Percentiles rank a stretch among this genome's conserved stretches.
Evolutionary conservation across 768 basidiomycete genomes (phyloP).

Genomic region (Pleurotus ostreatus): DNA sequence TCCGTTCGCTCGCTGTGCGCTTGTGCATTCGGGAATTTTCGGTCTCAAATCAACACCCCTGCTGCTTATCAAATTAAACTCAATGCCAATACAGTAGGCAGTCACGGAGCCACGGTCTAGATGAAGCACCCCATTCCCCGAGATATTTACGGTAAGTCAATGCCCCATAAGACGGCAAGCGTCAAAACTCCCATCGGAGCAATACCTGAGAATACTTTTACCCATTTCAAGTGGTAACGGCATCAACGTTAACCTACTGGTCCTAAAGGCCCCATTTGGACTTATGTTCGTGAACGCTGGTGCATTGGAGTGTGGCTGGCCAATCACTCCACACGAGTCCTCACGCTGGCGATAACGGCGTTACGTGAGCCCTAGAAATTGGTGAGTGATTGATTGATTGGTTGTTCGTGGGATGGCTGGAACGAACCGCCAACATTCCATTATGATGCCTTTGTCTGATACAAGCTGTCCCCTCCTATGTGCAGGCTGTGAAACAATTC

Average conservation of each 20-base stretch:
- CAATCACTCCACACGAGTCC: conserved; percentile 4
- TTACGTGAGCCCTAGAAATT: not conserved
- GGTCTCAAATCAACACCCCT: too few relatives aligned
- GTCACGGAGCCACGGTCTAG: not conserved
- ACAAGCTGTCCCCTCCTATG: not conserved
- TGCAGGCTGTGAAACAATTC: not conserved
- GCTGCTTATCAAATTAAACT: too few relatives aligned
- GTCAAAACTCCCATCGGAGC: not conserved
- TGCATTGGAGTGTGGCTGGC: not conserved
- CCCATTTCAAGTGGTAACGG: conserved; percentile 1
- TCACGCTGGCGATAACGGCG: not conserved
- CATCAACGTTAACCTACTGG: conserved; percentile 1
- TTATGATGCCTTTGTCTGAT: not conserved
- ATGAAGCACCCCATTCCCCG: conserved; percentile 3
- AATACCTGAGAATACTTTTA: not conserved
- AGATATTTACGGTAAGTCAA: not conserved
- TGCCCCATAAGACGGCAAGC: not conserved
- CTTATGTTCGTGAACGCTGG: not conserved
- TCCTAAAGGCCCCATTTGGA: not conserved
- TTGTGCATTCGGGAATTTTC: too few relatives aligned
- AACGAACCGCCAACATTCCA: not conserved
- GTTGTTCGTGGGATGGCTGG: not conserved
- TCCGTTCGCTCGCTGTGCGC: too few relatives aligned
- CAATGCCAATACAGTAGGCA: not conserved
- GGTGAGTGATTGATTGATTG: not conserved